Percentiles rank a stretch among this genome's conserved stretches.
Evolutionary conservation across 192 early-diverging fungal species (phyloP).

Genomic region (Dimargaris cristalligena): DNA sequence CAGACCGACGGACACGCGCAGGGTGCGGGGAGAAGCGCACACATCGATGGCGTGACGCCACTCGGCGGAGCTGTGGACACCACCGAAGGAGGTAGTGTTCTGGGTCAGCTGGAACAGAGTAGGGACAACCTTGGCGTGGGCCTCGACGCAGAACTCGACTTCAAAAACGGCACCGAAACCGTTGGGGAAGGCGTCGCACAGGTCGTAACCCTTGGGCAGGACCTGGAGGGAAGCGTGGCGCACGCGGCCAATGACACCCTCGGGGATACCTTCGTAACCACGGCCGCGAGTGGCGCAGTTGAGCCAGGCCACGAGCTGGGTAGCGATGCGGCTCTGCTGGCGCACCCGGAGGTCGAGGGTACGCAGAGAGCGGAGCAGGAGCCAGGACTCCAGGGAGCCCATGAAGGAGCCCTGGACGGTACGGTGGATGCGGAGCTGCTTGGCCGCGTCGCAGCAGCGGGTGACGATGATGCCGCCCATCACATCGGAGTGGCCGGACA

Average conservation of each 20-base stretch:
- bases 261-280: slow-evolving; percentile 24
- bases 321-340: slow-evolving; percentile 39
- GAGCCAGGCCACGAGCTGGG: slow-evolving; percentile 34
- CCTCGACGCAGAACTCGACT: slow-evolving; percentile 24
- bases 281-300: slow-evolving; percentile 18
- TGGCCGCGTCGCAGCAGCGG: slow-evolving; percentile 20
- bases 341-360: slow-evolving; percentile 43
- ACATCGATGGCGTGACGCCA: slow-evolving; percentile 38
- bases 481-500: slow-evolving; percentile 53
- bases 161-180: slow-evolving; percentile 21
- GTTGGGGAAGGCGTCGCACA: slow-evolving; percentile 12
- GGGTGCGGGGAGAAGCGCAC: slow-evolving; percentile 22
- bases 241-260: slow-evolving; percentile 22
- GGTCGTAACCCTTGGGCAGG: slow-evolving; percentile 2
- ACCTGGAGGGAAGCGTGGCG: slow-evolving; percentile 15
- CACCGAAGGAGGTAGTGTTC: slow-evolving; percentile 49
- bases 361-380: slow-evolving; percentile 37
- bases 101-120: slow-evolving; percentile 22
- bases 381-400: slow-evolving; percentile 49
- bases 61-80: slow-evolving; percentile 45
- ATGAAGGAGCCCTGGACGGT: slow-evolving; percentile 31
- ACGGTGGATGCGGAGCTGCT: slow-evolving; percentile 28
- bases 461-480: slow-evolving; percentile 45
- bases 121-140: slow-evolving; percentile 30
- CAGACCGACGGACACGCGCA: slow-evolving; percentile 50